A percentile compares a stretch with the other conserved stretches of the same genome.
Conservation (phyloP, 192 early-diverging fungal genomes). For the Thamnidium elegans region DNA sequence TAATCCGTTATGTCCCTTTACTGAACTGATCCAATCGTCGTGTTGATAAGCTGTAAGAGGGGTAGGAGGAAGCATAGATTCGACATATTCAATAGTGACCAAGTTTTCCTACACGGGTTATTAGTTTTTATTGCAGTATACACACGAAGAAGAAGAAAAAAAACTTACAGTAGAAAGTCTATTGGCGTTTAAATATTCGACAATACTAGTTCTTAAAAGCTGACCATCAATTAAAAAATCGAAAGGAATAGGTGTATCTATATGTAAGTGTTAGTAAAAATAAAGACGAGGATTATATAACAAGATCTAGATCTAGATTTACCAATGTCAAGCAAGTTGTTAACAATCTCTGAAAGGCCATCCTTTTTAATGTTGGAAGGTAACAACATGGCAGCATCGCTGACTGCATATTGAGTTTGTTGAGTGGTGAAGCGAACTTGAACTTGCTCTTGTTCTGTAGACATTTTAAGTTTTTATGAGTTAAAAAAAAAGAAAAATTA, state of each 20-base stretch:
- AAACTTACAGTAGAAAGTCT: conserved; percentile 59
- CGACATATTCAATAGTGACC: conserved; percentile 88
- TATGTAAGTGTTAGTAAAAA: background rate
- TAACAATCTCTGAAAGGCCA: conserved; percentile 92
- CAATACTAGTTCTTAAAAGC: conserved; percentile 77
- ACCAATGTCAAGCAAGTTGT: conserved; percentile 71
- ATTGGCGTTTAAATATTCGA: conserved; percentile 67
- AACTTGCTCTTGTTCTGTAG: conserved; percentile 57
- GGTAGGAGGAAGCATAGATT: conserved; percentile 84
- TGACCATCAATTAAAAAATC: conserved; percentile 93
- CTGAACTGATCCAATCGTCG: conserved; percentile 94
- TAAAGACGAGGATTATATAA: background rate
- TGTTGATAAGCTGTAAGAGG: conserved; percentile 77
- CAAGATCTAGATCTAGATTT: background rate
- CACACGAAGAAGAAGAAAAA: background rate
- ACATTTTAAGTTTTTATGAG: conserved; percentile 4
- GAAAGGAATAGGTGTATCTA: conserved; percentile 79
- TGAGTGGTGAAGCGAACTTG: conserved; percentile 85
- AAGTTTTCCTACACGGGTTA: conserved; percentile 64
- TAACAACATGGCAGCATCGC: conserved; percentile 82
- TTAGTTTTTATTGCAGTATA: background rate
- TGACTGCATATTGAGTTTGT: conserved; percentile 71
- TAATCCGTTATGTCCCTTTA: conserved; percentile 41
- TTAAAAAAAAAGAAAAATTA: too few relatives aligned
- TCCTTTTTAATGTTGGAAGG: conserved; percentile 82